These are phyloP conservation scores for Cyathus striatus DNA, from an alignment of 768 basidiomycete genomes.

Conservation along the genomic window DNA sequence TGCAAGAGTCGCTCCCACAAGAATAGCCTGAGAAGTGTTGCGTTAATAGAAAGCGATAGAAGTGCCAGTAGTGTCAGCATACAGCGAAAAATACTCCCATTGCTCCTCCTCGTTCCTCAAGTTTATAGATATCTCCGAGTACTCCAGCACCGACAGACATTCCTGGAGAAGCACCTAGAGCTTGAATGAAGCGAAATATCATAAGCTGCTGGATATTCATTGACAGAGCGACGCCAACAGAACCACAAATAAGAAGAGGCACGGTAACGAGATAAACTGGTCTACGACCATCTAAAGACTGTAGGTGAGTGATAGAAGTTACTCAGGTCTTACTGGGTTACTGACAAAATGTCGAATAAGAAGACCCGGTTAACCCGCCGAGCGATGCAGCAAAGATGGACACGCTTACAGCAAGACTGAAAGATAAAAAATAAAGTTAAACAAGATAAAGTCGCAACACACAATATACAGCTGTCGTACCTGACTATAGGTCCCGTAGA, in stretches of 20 bases:
- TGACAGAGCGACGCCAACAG: conserved; percentile 46
- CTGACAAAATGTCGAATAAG: conserved; percentile 15
- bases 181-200: conserved; percentile 52
- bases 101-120: conserved; percentile 46
- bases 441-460: neutral
- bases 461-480: conserved; percentile 29
- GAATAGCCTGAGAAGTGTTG: conserved; percentile 27
- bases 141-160: conserved; percentile 42
- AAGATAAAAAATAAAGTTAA: neutral
- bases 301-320: neutral
- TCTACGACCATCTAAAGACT: conserved; percentile 46
- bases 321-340: neutral
- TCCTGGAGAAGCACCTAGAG: conserved; percentile 47
- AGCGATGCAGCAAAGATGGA: conserved; percentile 15
- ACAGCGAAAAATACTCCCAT: conserved; percentile 47
- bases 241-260: conserved; percentile 47
- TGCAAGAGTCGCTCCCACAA: conserved; percentile 51
- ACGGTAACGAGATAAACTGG: conserved; percentile 48
- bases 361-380: conserved; percentile 13
- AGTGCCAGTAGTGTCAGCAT: neutral
- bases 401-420: conserved; percentile 18
- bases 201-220: conserved; percentile 36
- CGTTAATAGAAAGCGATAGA: neutral
- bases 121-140: conserved; percentile 51
- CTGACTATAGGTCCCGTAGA: conserved; percentile 47